Base-by-base conservation (phyloP, 768 basidiomycete species). In the Kwoniella pini region DNA sequence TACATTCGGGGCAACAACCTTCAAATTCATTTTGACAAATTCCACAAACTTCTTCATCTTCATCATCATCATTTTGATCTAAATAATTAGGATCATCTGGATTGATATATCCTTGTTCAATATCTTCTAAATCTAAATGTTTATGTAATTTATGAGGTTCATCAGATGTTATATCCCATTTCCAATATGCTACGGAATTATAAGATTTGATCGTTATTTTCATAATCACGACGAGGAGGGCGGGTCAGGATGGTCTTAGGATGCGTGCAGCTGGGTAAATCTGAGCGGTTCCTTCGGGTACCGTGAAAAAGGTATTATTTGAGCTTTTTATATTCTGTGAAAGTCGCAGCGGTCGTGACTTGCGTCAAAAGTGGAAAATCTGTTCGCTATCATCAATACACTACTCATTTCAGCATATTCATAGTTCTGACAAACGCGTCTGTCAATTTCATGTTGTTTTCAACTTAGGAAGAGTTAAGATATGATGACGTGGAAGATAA, bases 1-100 rank as follows among this genome's bases (percentile, higher is more conserved):
- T 97, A 81, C 96, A 99, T 3, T 87, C 85, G 11, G 96, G 92
- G 80, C 95, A 98, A 70, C 91, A 93, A 0, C 90, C 91, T 75
- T 99, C 96, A 75, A 87, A 98, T 0, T 69, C 71, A 57, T 69
- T 52, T 48, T 69, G 61, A 56, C 70, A 73, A 30, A 72, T 76
- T 26, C 72, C 72, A 58, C 72, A 72, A 6, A 72, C 75, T 21
- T 74, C 74, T 44, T 75, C 71, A 17, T 72, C 70, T 21, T 71
- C 72, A 27, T 74, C 70, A 24, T 65, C 71, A 22, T 69, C 68
- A 12, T n/a, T n/a, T n/a, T n/a, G n/a, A n/a, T 73, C 70, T 13
- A 42, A n/a, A 10, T 42, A 43, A 11, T 38, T 31, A 12, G 43
- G 51, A 38, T 53, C 59, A 26, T 50, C 28, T 7, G 33, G 40